phyloP scores from a whole-genome alignment of 768 basidiomycete species.

The Rhizopogon vesiculosus region DNA sequence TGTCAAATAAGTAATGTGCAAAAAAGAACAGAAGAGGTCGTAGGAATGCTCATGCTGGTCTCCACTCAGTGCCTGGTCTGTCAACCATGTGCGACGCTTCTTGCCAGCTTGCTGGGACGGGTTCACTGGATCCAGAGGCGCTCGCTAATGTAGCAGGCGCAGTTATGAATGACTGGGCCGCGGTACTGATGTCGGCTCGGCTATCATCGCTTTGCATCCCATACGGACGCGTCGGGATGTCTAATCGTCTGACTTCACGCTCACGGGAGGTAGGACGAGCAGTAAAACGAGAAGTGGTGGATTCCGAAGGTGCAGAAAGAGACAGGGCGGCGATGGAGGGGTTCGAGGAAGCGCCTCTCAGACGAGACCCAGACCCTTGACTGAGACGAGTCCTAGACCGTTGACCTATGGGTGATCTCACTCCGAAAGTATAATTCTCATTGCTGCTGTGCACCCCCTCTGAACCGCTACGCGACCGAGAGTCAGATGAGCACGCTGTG shows the following conservation, averaged over 20 bases:
- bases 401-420: neutral
- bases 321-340: conserved; percentile 9
- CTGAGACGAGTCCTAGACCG: conserved; percentile 36
- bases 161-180: conserved; percentile 65
- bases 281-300: conserved; percentile 19
- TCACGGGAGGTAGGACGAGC: conserved; percentile 11
- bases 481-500: conserved; percentile 29
- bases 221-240: conserved; percentile 19
- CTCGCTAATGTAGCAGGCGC: conserved; percentile 56
- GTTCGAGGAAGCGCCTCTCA: conserved; percentile 12
- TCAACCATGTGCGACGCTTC: conserved; percentile 40
- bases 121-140: conserved; percentile 47
- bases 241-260: conserved; percentile 17
- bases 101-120: conserved; percentile 46
- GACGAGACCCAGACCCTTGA: conserved; percentile 12
- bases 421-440: conserved; percentile 75
- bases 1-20: conserved; percentile 28
- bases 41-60: conserved; percentile 30
- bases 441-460: conserved; percentile 44
- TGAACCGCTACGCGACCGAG: conserved; percentile 36
- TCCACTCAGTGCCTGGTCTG: conserved; percentile 32
- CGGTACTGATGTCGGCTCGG: conserved; percentile 63
- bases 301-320: conserved; percentile 19
- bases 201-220: conserved; percentile 27
- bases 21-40: conserved; percentile 9